These are phyloP conservation scores for Aspergillus calidoustus DNA, from an alignment of 2,329 filamentous ascomycete species.

Conservation along the genomic window DNA sequence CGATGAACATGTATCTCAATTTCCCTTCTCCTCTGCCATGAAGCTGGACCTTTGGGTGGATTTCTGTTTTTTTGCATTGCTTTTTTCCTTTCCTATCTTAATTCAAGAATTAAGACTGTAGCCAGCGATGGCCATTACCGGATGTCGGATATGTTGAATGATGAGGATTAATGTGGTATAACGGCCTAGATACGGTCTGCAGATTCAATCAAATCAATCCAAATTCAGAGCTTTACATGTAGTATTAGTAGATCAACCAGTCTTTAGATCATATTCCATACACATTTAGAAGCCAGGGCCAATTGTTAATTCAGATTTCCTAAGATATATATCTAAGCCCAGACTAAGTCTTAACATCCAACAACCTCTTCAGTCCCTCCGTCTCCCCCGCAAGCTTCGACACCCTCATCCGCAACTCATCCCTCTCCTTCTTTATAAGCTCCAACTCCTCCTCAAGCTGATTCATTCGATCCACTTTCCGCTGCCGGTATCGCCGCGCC, in stretches of 20 bases:
- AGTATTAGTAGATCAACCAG: too few relatives aligned
- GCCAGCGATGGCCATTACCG: constrained; percentile 16
- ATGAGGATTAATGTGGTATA: constrained; percentile 14
- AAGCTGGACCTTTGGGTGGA: constrained; percentile 21
- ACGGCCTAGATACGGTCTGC: background rate
- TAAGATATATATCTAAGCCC: background rate
- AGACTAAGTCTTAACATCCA: background rate
- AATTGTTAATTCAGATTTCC: background rate
- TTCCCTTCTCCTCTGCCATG: constrained; percentile 11
- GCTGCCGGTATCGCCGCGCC: constrained; percentile 15
- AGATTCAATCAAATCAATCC: background rate
- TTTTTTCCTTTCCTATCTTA: constrained; percentile 1
- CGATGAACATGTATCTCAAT: constrained; percentile 13
- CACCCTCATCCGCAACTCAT: constrained; percentile 17
- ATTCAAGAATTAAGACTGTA: constrained; percentile 15
- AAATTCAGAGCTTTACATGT: background rate
- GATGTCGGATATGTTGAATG: constrained; percentile 2
- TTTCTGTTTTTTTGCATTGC: constrained; percentile 10
- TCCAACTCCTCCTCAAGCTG: constrained; percentile 19
- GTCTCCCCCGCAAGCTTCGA: constrained; percentile 22
- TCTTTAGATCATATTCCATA: too few relatives aligned
- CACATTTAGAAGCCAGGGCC: too few relatives aligned
- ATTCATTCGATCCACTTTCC: constrained; percentile 16
- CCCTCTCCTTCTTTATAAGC: constrained; percentile 15
- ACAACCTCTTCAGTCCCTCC: constrained; percentile 8